phyloP scores from a whole-genome alignment of 2,329 filamentous ascomycete genomes.

The Coniochaeta sp. region DNA sequence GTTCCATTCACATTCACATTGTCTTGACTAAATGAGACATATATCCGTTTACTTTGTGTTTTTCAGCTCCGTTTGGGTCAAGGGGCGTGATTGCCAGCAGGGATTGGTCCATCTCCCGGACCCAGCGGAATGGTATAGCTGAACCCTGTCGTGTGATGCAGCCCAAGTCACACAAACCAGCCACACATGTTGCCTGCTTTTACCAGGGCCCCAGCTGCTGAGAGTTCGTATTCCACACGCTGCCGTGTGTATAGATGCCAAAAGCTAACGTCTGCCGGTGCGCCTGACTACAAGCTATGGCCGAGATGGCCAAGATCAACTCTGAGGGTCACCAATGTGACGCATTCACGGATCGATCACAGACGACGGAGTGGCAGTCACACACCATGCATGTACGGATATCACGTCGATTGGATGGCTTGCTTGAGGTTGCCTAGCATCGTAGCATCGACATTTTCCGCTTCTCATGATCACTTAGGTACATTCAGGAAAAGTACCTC shows the following conservation, averaged over 20 bases:
- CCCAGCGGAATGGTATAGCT: constrained; percentile 1
- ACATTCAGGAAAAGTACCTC: neutral
- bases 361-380: neutral
- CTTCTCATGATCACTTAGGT: neutral
- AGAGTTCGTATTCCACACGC: neutral
- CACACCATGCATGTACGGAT: neutral
- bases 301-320: no score
- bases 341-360: neutral
- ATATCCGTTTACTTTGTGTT: neutral
- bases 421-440: neutral
- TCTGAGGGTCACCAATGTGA: no score
- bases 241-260: neutral
- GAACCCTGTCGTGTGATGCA: neutral
- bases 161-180: neutral
- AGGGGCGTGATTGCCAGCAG: neutral
- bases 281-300: neutral
- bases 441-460: neutral
- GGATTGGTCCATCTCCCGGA: neutral
- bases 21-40: neutral
- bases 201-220: neutral
- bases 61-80: neutral
- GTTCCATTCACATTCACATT: neutral
- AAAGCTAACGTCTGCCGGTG: neutral
- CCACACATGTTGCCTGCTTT: neutral
- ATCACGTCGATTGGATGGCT: neutral